A percentile compares a stretch with the other conserved stretches of the same genome.
These are phyloP conservation scores for Pichia occidentalis DNA, from an alignment of 805 yeast species.

Conservation along the genomic window DNA sequence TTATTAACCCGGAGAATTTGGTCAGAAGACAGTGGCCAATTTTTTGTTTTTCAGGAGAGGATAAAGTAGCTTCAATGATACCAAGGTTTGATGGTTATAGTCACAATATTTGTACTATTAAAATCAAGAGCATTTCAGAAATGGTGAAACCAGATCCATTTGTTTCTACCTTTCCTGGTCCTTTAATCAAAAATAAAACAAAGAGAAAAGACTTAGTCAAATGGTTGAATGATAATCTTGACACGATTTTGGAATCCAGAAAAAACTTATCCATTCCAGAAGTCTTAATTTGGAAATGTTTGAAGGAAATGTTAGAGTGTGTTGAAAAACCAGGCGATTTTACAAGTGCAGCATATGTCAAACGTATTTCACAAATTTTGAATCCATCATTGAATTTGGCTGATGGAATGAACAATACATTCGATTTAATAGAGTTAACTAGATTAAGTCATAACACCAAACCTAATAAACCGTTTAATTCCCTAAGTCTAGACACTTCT, in stretches of 20 bases:
- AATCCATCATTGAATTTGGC: slow-evolving; percentile 34
- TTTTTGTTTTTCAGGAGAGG: slow-evolving; percentile 55
- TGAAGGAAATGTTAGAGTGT: slow-evolving; percentile 21
- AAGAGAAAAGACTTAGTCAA: slow-evolving; percentile 63
- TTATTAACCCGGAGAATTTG: slow-evolving; percentile 49
- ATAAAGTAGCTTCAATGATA: slow-evolving; percentile 38
- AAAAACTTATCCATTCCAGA: slow-evolving; percentile 11
- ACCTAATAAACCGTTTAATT: slow-evolving; percentile 19
- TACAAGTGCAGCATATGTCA: slow-evolving; percentile 23
- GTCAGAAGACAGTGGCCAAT: slow-evolving; percentile 65
- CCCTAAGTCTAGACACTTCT: slow-evolving; percentile 20
- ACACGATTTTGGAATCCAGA: slow-evolving; percentile 13
- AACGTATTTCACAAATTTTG: slow-evolving; percentile 32
- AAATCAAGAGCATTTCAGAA: slow-evolving; percentile 30
- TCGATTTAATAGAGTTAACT: slow-evolving; percentile 19
- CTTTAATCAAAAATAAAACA: slow-evolving; percentile 49
- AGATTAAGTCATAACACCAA: slow-evolving; percentile 11
- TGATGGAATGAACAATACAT: slow-evolving; percentile 3
- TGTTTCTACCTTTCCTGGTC: slow-evolving; percentile 56
- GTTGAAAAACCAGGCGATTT: slow-evolving; percentile 26
- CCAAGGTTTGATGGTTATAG: slow-evolving; percentile 37
- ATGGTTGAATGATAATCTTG: slow-evolving; percentile 46
- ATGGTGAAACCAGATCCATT: slow-evolving; percentile 42
- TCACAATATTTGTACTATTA: slow-evolving; percentile 29
- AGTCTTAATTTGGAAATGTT: slow-evolving; percentile 25